Percentiles rank a stretch among this genome's conserved stretches.
These are phyloP conservation scores for Suillus lakei DNA, from an alignment of 768 basidiomycete species.

Conservation along the genomic window DNA sequence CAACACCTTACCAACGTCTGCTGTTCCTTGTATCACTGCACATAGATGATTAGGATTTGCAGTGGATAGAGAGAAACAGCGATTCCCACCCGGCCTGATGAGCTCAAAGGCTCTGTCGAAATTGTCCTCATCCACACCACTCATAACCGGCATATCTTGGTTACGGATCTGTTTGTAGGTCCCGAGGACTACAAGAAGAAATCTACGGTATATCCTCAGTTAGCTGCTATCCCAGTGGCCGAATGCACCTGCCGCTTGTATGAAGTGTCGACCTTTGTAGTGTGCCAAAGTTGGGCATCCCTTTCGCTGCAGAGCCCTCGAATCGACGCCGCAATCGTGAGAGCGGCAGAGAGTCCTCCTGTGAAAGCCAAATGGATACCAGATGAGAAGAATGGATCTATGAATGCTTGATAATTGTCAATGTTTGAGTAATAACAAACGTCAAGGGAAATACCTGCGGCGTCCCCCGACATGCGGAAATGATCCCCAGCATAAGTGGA, in stretches of 20 bases:
- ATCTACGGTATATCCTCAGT: constrained; percentile 22
- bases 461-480: no score
- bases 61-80: background rate
- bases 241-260: constrained; percentile 52
- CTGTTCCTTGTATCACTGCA: constrained; percentile 25
- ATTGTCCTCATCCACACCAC: constrained; percentile 68
- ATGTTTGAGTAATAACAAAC: no score
- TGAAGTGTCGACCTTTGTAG: constrained; percentile 56
- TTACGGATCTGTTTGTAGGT: constrained; percentile 74
- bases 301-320: constrained; percentile 52
- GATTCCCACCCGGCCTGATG: constrained; percentile 58
- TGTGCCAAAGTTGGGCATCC: constrained; percentile 57
- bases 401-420: constrained; percentile 48
- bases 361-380: constrained; percentile 68
- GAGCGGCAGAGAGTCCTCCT: constrained; percentile 61
- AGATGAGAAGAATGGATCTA: constrained; percentile 69
- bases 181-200: constrained; percentile 70
- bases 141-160: constrained; percentile 57
- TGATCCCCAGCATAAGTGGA: no score
- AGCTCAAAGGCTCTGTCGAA: constrained; percentile 70
- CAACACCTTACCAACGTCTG: no score
- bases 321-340: constrained; percentile 60
- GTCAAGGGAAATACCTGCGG: no score
- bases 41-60: background rate
- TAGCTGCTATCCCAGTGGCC: no score